Conservation (phyloP, 2,329 filamentous ascomycete species). For the Hypoxylon sp. region DNA sequence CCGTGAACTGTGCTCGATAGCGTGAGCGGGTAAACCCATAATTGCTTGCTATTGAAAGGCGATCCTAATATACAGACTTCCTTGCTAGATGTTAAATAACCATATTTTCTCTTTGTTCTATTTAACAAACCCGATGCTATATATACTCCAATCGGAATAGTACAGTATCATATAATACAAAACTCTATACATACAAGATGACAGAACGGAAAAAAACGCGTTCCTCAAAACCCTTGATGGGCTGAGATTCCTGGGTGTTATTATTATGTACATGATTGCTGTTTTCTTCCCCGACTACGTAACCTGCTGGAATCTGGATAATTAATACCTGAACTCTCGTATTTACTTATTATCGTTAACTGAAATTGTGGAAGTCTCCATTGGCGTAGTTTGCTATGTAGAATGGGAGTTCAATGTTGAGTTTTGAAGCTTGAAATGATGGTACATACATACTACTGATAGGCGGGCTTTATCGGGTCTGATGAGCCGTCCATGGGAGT, state of each 20-base stretch:
- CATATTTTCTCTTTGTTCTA: background rate
- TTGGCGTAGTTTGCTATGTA: background rate
- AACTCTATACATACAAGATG: too few relatives aligned
- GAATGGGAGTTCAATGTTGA: background rate
- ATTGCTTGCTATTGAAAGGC: background rate
- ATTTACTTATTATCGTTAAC: background rate
- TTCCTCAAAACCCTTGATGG: too few relatives aligned
- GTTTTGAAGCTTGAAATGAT: background rate
- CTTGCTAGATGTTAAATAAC: background rate
- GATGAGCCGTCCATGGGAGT: background rate
- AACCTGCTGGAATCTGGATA: background rate
- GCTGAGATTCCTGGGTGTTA: too few relatives aligned
- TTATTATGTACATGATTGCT: background rate
- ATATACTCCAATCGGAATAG: too few relatives aligned
- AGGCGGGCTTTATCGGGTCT: slow-evolving; percentile 1
- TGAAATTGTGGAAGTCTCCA: background rate
- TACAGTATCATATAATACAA: too few relatives aligned
- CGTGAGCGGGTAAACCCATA: background rate
- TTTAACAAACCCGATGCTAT: too few relatives aligned
- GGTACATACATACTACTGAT: background rate
- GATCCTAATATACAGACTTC: background rate
- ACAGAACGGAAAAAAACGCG: too few relatives aligned
- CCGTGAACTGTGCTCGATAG: background rate
- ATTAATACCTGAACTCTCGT: background rate
- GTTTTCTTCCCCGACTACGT: background rate